These are phyloP conservation scores for Boletus rubropictus DNA, from an alignment of 768 basidiomycete species.

Conservation along the genomic window DNA sequence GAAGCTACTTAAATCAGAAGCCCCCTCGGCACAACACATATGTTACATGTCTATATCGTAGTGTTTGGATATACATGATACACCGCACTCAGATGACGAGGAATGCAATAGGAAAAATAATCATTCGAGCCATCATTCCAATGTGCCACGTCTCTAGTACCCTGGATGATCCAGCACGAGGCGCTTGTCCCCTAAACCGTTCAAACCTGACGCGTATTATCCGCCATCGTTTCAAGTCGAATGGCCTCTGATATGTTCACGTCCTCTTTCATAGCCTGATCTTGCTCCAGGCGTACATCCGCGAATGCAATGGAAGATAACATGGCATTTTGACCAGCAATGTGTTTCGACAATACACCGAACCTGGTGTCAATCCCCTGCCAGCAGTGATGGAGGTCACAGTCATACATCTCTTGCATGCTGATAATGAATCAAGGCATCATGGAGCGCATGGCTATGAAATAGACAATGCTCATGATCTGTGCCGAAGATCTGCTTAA, in stretches of 20 bases:
- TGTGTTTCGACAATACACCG: background rate
- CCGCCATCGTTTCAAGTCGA: background rate
- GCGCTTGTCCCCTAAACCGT: background rate
- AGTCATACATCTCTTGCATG: conserved; percentile 1
- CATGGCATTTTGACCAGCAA: too few species aligned
- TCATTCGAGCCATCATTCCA: background rate
- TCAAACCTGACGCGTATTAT: background rate
- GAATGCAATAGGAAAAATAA: background rate
- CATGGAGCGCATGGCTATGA: background rate
- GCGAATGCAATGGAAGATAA: background rate
- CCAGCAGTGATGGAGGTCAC: background rate
- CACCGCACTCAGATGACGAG: background rate
- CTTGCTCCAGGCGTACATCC: background rate
- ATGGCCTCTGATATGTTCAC: background rate
- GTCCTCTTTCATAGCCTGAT: background rate
- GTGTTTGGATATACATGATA: background rate
- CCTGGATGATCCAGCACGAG: background rate
- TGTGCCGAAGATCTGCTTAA: background rate
- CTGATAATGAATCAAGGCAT: conserved; percentile 10
- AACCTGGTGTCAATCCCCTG: conserved; percentile 5
- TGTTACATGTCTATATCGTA: background rate
- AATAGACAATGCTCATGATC: background rate
- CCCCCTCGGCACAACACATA: background rate
- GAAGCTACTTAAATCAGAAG: too few species aligned
- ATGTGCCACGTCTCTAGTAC: background rate